phyloP scores from a whole-genome alignment of 495 filamentous ascomycete genomes.

The Xanthoparmelia taractica region DNA sequence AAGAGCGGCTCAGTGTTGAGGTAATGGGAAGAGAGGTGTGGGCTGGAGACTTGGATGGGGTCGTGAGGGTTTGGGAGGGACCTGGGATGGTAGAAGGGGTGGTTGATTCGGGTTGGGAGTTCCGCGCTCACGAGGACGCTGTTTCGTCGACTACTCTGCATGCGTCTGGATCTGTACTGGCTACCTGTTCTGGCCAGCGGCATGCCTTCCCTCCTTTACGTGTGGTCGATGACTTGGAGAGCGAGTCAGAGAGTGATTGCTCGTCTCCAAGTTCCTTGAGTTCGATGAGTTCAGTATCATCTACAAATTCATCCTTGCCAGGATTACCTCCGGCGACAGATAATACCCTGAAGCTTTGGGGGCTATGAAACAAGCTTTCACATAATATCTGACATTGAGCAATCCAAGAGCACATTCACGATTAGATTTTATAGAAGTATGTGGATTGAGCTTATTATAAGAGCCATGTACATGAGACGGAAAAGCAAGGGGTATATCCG shows the following conservation, averaged over 20 bases:
- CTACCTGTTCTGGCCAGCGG: conserved; percentile 65
- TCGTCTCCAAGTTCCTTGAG: conserved; percentile 10
- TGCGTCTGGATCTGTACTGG: conserved; percentile 56
- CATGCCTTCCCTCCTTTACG: conserved; percentile 25
- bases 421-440: neutral
- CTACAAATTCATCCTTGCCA: conserved; percentile 1
- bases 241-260: conserved; percentile 14
- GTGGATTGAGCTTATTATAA: neutral
- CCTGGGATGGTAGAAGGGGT: conserved; percentile 48
- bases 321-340: conserved; percentile 33
- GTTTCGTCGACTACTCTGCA: conserved; percentile 61
- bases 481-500: conserved; percentile 15
- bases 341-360: conserved; percentile 62
- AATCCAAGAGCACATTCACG: neutral
- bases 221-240: conserved; percentile 12
- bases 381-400: neutral
- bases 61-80: conserved; percentile 67
- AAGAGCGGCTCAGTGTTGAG: conserved; percentile 74
- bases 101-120: conserved; percentile 49
- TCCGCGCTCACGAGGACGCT: conserved; percentile 52
- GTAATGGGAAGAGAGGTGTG: conserved; percentile 47
- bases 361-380: conserved; percentile 13
- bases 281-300: conserved; percentile 18
- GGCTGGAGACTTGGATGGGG: conserved; percentile 76
- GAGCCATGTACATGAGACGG: conserved; percentile 1